Base-by-base conservation (phyloP, 73 alveolate species). In the Blepharisma stoltei region DNA sequence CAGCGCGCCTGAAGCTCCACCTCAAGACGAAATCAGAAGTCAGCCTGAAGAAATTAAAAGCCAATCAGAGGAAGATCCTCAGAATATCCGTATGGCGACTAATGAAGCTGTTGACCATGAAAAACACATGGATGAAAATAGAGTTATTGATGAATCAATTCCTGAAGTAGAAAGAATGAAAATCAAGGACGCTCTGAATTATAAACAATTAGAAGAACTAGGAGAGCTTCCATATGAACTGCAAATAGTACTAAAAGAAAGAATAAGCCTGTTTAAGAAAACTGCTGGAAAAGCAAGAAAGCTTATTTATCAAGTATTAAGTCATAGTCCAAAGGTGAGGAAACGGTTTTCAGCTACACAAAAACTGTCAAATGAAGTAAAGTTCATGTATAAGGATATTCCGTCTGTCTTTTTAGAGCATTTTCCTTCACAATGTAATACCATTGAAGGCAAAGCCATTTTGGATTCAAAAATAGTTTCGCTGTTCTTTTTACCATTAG, bases 221-320 rank as follows among this genome's bases (percentile, higher is more conserved):
- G 60, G 81, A 71, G 71, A 43, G 3, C 45, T 71, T 45, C 81
- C 60, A 27, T 46, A 76, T 46, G 73, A 60, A 60, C 45, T 60
- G 2, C 14, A 60, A 25, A 11, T 9, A 1, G 23, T 60, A 0
- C 5, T 14, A 8, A 38, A 60, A 9, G 48, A 20, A 60, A n/a
- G 73, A 20, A 60, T 14, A 1, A 25, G 18, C 11, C 2, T 18
- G 14, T 60, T 14, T 60, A 25, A 20, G 18, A 60, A 60, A 60
- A 25, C 73, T 20, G 23, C 73, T 8, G 23, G 23, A 60, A 60
- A 60, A 60, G 73, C 23, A 9, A 60, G 23, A 60, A n/a, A 60
- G 5, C 14, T 20, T 8, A 60, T 60, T 9, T 14, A 60, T 14
- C 37, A 60, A 18, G 23, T 60, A 1, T 25, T 60, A 5, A 60